Percentiles rank a stretch among this genome's conserved stretches.
phyloP scores from a whole-genome alignment of 768 basidiomycete species.

The Tylopilus sp. region DNA sequence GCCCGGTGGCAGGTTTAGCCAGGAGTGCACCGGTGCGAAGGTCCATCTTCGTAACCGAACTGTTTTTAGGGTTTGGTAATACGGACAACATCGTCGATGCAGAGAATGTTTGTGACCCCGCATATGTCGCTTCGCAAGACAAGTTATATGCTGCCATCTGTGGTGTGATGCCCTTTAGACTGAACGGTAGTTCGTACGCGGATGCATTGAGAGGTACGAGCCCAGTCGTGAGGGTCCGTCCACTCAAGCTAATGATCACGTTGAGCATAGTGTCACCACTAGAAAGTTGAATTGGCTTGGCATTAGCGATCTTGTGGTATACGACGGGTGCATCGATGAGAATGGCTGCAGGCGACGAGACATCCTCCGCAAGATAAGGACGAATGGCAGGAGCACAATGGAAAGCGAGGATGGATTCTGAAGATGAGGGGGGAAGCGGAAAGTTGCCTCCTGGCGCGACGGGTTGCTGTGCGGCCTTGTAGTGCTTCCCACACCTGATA shows the following conservation, averaged over 20 bases:
- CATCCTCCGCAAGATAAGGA: constrained; percentile 58
- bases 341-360: constrained; percentile 40
- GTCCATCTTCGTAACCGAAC: constrained; percentile 61
- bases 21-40: constrained; percentile 53
- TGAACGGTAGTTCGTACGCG: constrained; percentile 47
- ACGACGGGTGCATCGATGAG: constrained; percentile 52
- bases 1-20: constrained; percentile 48
- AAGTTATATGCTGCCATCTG: constrained; percentile 31
- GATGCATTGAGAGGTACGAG: constrained; percentile 50
- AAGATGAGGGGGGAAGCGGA: constrained; percentile 34
- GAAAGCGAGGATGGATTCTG: constrained; percentile 47
- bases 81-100: constrained; percentile 45
- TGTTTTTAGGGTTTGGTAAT: constrained; percentile 46
- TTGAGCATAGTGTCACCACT: constrained; percentile 23
- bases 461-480: constrained; percentile 41
- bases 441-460: constrained; percentile 51
- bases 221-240: constrained; percentile 41
- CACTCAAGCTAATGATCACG: constrained; percentile 46
- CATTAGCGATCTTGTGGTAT: constrained; percentile 43
- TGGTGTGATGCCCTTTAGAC: constrained; percentile 45
- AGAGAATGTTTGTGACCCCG: constrained; percentile 43
- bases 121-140: constrained; percentile 26
- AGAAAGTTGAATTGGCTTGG: constrained; percentile 38
- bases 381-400: constrained; percentile 57
- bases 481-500: constrained; percentile 55